Percentiles rank a stretch among this genome's conserved stretches.
These are phyloP conservation scores for Claviceps cyperi DNA, from an alignment of 2,329 filamentous ascomycete genomes.

Conservation along the genomic window DNA sequence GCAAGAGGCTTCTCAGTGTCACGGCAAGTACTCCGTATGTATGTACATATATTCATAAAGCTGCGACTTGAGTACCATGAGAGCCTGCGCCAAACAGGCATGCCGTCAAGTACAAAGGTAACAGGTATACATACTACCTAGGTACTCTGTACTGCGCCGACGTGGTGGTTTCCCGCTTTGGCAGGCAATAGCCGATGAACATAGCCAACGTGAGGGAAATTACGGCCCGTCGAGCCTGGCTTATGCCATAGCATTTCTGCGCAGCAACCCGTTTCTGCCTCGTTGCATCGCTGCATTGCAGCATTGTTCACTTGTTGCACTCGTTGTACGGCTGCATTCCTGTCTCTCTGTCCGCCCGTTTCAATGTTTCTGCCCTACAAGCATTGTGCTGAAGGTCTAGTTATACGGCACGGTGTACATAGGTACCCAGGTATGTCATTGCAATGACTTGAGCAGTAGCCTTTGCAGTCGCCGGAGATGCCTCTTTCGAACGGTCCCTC, in stretches of 20 bases:
- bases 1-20: too few species aligned
- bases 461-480: too few species aligned
- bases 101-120: background rate
- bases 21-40: too few species aligned
- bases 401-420: too few species aligned
- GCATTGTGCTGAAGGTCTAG: too few species aligned
- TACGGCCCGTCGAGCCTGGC: background rate
- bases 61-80: too few species aligned
- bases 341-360: background rate
- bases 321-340: background rate
- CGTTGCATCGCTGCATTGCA: background rate
- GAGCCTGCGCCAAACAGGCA: background rate
- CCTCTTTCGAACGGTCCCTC: too few species aligned
- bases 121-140: background rate
- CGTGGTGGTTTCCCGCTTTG: background rate
- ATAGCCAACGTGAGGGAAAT: background rate
- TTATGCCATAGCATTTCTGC: background rate
- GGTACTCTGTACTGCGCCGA: background rate
- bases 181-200: background rate
- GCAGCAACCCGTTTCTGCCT: background rate
- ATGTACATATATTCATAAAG: too few species aligned
- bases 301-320: background rate
- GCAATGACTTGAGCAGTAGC: too few species aligned
- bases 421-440: too few species aligned
- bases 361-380: background rate